phyloP scores from a whole-genome alignment of 257 asterid genomes.

The Solanum medicagineum region DNA sequence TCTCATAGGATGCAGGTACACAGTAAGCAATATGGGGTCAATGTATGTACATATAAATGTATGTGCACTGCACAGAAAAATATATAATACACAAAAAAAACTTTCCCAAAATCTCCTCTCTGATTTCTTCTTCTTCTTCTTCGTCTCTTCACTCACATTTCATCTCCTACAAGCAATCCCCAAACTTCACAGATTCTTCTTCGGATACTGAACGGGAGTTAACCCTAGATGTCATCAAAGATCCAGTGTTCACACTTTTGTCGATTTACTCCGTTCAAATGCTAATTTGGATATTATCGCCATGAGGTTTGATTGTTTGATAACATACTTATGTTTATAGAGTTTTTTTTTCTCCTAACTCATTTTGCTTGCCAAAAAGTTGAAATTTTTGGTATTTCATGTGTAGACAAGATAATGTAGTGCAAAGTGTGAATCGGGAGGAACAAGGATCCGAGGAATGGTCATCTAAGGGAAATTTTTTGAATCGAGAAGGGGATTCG shows the following conservation, averaged over 20 bases:
- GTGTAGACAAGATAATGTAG: slow-evolving; percentile 1
- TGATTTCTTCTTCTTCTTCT: too few species aligned
- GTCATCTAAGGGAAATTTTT: slow-evolving; percentile 11
- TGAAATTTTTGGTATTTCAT: not conserved
- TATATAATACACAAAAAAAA: too few species aligned
- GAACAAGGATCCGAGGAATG: slow-evolving; percentile 6
- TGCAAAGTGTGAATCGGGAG: slow-evolving; percentile 4
- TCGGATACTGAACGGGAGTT: slow-evolving; percentile 43
- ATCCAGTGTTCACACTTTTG: slow-evolving; percentile 21
- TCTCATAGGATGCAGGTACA: too few species aligned
- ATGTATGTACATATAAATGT: too few species aligned
- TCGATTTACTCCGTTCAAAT: slow-evolving; percentile 23
- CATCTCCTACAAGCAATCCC: too few species aligned
- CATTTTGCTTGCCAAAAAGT: not conserved
- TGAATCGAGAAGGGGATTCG: slow-evolving; percentile 30
- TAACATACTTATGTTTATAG: not conserved
- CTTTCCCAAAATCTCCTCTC: too few species aligned
- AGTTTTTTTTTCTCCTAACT: not conserved
- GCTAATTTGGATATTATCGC: slow-evolving; percentile 13
- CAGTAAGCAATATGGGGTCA: too few species aligned
- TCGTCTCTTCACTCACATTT: too few species aligned
- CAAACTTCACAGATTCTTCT: slow-evolving; percentile 36
- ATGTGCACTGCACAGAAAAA: too few species aligned
- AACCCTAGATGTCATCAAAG: slow-evolving; percentile 42
- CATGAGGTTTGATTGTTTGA: slow-evolving; percentile 22